Base-by-base conservation (phyloP, 305 asterid species). In the Euphrasia arctica region DNA sequence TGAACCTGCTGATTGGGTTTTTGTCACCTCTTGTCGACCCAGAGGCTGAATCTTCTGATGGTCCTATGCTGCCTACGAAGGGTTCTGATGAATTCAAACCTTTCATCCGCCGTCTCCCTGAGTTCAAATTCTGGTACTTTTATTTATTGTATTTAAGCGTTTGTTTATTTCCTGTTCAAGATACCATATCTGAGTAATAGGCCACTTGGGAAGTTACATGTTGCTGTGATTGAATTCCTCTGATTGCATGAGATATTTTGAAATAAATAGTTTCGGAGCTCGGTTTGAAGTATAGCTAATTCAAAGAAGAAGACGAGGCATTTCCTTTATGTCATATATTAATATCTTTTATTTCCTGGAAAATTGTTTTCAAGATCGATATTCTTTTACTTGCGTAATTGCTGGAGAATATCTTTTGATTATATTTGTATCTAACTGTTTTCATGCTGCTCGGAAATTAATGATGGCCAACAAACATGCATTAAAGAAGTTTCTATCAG, bases 91-190 rank as follows among this genome's bases (percentile, higher is more conserved):
- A 50, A 50, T 50, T 50, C 27, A 50, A 50, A 8, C 56, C 56
- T 13, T 50, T 50, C 56, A 50, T 50, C 56, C 56, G 56, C 56
- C 56, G 56, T 15, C 56, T 50, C 7, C 56, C 56, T 50, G 56
- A 50, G 56, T 50, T 50, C 56, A 50, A 50, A 50, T 50, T 50
- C 56, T 50, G 56, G 56, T 50, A 50, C 29, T 50, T 15, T 3
- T 50, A 13, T 49, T 49, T n/a, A 3, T 50, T 43, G 0, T 50
- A 4, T 14, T 50, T 50, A 9, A 28, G 22, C 25, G 55, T n/a
- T 14, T 15, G 15, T 50, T 50, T 50, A 18, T 50, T 18, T 18
- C 22, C 27, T 5, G 5, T 50, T 50, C 27, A 7, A 15, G 7
- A 43, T 15, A 1, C 27, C 5, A 1, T 5, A 14, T 3, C 9